phyloP scores from a whole-genome alignment of 163 green algal species.

The Smithsoniella earleae region DNA sequence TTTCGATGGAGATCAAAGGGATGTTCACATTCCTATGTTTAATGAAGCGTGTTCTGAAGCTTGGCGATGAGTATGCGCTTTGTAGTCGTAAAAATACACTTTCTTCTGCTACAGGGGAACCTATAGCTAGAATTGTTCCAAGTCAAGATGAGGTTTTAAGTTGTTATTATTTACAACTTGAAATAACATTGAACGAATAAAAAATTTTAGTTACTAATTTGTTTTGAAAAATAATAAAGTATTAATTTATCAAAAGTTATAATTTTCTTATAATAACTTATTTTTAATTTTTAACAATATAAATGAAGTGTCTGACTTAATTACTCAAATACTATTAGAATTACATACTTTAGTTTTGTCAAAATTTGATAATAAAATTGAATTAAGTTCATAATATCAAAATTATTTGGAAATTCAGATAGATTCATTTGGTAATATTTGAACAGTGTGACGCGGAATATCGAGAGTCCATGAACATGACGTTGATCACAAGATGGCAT shows the following conservation, averaged over 20 bases:
- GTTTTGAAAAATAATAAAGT: constrained; percentile 17
- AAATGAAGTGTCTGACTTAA: background rate
- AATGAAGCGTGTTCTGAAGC: no score
- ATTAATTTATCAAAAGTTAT: constrained; percentile 18
- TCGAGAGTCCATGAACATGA: no score
- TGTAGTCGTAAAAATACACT: no score
- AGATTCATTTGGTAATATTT: constrained; percentile 22
- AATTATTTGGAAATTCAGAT: constrained; percentile 1
- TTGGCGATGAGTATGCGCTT: no score
- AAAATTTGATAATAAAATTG: constrained; percentile 35
- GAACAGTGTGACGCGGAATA: no score
- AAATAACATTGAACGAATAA: constrained; percentile 33
- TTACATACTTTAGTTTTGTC: background rate
- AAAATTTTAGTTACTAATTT: constrained; percentile 32
- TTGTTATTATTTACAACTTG: no score
- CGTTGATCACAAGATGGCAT: no score
- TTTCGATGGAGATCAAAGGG: no score
- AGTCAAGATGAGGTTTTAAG: no score
- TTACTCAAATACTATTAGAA: background rate
- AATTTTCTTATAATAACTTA: constrained; percentile 33
- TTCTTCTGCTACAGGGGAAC: no score
- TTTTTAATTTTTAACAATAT: constrained; percentile 32
- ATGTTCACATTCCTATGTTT: no score
- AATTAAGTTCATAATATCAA: constrained; percentile 31
- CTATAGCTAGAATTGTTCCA: no score